Evolutionary conservation across 306 rosid species (phyloP), one percentile per base, ranked within the genome.

Genomic region (Cicer chorassanicum): DNA sequence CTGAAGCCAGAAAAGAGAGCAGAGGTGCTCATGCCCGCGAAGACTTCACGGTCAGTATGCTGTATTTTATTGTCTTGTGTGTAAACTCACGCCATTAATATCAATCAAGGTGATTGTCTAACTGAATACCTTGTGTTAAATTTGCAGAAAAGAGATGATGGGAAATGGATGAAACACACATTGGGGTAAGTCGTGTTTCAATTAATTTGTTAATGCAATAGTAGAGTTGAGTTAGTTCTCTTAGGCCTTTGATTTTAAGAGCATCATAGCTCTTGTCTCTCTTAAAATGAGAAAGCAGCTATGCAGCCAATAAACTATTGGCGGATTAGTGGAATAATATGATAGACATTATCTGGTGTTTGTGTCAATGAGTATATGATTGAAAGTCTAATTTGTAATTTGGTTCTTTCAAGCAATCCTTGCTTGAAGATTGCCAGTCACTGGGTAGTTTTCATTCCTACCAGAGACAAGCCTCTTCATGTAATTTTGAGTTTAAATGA

Each of bases 1-100:
- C 97, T 59, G 97, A 91, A 86, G 97, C 97, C 57, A 87, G 97
- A 87, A 82, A 92, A 86, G 98, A 92, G 84, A 92, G 96, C 75
- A 83, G 98, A 84, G 98, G 98, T 41, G 98, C 98, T 48, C 98
- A 92, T 78, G 94, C 94, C 48, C 98, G 91, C 1, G 98, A 92
- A 83, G 98, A 92, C 79, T 92, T 92, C 80, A 64, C 89, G 41
- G 98, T 92, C 46, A 57, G 92, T 85, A 6, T 72, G 48, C 8
- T 43, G 44, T 69, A 9, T 16, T 60, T 36, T 65, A 64, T 38
- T 24, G 49, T 60, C 49, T 46, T 7, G 15, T 11, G 6, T 66
- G 39, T 16, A 51, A 11, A 12, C 76, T 44, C 72, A 11, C 40
- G 3, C 8, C 65, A 10, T 3, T 43, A 46, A 48, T 57, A 16